phyloP scores from a whole-genome alignment of 495 filamentous ascomycete genomes.

The Aspergillus panamensis region DNA sequence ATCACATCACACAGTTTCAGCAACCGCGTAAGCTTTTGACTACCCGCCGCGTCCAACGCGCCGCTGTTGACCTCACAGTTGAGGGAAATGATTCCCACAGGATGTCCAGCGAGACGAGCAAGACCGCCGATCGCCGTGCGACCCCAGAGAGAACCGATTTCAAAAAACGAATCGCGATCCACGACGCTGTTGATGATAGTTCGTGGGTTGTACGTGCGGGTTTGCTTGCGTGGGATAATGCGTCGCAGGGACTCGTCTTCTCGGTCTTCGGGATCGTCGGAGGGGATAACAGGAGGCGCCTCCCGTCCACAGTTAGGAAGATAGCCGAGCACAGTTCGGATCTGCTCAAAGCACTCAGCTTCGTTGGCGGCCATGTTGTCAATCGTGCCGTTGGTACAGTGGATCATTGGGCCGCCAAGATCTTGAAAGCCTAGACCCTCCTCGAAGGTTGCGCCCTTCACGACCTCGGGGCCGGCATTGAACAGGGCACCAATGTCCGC shows the following conservation, averaged over 20 bases:
- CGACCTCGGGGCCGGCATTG: slow-evolving; percentile 62
- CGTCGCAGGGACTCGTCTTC: slow-evolving; percentile 47
- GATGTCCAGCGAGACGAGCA: slow-evolving; percentile 51
- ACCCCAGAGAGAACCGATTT: slow-evolving; percentile 60
- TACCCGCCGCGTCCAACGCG: slow-evolving; percentile 56
- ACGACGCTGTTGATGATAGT: slow-evolving; percentile 55
- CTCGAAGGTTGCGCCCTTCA: slow-evolving; percentile 58
- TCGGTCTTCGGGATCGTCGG: slow-evolving; percentile 46
- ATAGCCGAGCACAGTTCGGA: slow-evolving; percentile 53
- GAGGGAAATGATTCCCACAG: slow-evolving; percentile 54
- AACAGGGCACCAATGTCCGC: slow-evolving; percentile 58
- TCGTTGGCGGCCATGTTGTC: slow-evolving; percentile 61
- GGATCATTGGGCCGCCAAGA: slow-evolving; percentile 54
- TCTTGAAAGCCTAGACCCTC: slow-evolving; percentile 55
- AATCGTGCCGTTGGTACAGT: slow-evolving; percentile 64
- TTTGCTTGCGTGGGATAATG: slow-evolving; percentile 54
- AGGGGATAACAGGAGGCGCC: slow-evolving; percentile 46
- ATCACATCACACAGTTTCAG: slow-evolving; percentile 62
- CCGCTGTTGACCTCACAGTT: slow-evolving; percentile 61
- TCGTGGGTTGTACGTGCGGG: slow-evolving; percentile 58
- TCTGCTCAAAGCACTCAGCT: slow-evolving; percentile 56
- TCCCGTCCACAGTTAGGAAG: slow-evolving; percentile 54
- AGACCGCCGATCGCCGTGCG: slow-evolving; percentile 57
- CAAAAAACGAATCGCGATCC: slow-evolving; percentile 55
- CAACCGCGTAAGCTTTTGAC: slow-evolving; percentile 55